Conservation (phyloP, 2,329 filamentous ascomycete species). For the Metarhizium album region DNA sequence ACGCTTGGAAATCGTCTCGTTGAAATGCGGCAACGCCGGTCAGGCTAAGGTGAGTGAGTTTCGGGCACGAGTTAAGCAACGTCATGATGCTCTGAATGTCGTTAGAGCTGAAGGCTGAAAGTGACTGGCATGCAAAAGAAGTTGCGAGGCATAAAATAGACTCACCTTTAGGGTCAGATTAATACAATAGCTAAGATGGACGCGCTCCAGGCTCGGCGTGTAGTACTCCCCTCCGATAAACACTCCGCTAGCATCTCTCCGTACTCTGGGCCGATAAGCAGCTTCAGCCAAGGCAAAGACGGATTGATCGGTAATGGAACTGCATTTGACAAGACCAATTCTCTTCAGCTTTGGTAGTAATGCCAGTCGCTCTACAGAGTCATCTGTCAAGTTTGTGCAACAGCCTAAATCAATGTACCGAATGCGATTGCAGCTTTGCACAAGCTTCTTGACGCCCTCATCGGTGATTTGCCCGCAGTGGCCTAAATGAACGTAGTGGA, state of each 20-base stretch:
- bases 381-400: slow-evolving; percentile 78
- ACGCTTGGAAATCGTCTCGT: slow-evolving; percentile 69
- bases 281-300: slow-evolving; percentile 74
- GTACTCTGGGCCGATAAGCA: slow-evolving; percentile 40
- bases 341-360: slow-evolving; percentile 85
- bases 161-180: slow-evolving; percentile 71
- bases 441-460: slow-evolving; percentile 71
- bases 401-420: slow-evolving; percentile 97
- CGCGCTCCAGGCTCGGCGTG: slow-evolving; percentile 67
- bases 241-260: slow-evolving; percentile 37
- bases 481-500: slow-evolving; percentile 92
- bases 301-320: slow-evolving; percentile 78
- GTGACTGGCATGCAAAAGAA: neutral
- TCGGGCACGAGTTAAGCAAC: slow-evolving; percentile 81
- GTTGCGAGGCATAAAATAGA: slow-evolving; percentile 8
- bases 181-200: slow-evolving; percentile 92
- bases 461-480: slow-evolving; percentile 92
- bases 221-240: slow-evolving; percentile 41
- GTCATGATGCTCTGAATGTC: slow-evolving; percentile 67
- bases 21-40: slow-evolving; percentile 91
- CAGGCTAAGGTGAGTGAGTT: slow-evolving; percentile 85
- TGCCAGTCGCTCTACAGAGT: slow-evolving; percentile 74
- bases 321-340: slow-evolving; percentile 91
- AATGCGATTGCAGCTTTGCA: slow-evolving; percentile 82
- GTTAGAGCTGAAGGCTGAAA: neutral